Conservation (phyloP, 2,329 filamentous ascomycete species). For the Talaromyces sp. region DNA sequence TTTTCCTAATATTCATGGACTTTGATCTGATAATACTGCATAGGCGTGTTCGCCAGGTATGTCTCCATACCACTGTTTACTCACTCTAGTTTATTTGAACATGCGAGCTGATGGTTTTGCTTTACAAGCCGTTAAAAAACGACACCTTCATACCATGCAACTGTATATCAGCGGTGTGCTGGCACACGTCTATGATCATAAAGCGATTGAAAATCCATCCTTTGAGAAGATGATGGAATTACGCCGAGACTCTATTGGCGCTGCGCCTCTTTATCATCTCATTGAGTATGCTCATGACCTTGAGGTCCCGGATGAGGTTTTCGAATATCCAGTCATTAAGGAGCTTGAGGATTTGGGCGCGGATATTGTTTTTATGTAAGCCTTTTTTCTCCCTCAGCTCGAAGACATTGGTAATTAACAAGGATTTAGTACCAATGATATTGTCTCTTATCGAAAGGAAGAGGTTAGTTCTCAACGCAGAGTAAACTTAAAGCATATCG, state of each 20-base stretch:
- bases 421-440: slow-evolving; percentile 18
- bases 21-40: too few species aligned
- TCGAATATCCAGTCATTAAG: slow-evolving; percentile 14
- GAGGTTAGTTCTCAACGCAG: slow-evolving; percentile 12
- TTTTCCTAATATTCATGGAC: too few species aligned
- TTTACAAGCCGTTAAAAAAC: too few species aligned
- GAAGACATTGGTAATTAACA: too few species aligned
- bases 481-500: neutral
- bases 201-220: slow-evolving; percentile 14
- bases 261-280: slow-evolving; percentile 18
- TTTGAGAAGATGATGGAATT: slow-evolving; percentile 15
- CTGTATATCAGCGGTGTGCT: too few species aligned
- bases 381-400: neutral
- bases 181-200: too few species aligned
- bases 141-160: too few species aligned
- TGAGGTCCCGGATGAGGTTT: slow-evolving; percentile 16
- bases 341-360: slow-evolving; percentile 17
- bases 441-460: slow-evolving; percentile 23
- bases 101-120: too few species aligned
- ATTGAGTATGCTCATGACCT: slow-evolving; percentile 17
- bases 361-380: slow-evolving; percentile 17
- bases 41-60: slow-evolving; percentile 2
- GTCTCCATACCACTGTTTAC: slow-evolving; percentile 11
- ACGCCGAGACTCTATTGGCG: slow-evolving; percentile 16
- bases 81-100: neutral